These are phyloP conservation scores for Cladosporium cucumerinum DNA, from an alignment of 2,329 filamentous ascomycete species.

Conservation along the genomic window DNA sequence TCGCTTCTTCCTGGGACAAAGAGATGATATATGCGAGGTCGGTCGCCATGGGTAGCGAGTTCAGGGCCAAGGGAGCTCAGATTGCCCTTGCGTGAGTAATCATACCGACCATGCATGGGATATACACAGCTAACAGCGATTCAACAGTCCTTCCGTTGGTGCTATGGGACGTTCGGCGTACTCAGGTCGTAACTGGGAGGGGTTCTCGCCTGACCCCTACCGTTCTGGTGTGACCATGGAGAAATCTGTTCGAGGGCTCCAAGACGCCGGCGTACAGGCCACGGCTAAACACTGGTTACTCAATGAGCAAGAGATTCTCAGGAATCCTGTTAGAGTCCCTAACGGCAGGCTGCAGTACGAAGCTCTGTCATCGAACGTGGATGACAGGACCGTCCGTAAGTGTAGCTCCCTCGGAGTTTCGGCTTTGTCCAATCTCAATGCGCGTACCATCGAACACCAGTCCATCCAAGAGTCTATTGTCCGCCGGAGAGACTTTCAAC, in stretches of 20 bases:
- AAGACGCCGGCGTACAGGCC: constrained; percentile 42
- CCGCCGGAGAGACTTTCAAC: neutral
- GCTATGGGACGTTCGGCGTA: constrained; percentile 16
- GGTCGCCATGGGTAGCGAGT: constrained; percentile 32
- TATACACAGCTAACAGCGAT: constrained; percentile 62
- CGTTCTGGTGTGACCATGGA: constrained; percentile 51
- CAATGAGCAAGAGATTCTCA: constrained; percentile 12
- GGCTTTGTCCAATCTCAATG: neutral
- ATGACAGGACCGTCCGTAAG: constrained; percentile 22
- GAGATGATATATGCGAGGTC: constrained; percentile 51
- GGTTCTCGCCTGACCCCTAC: constrained; percentile 65
- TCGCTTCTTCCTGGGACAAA: constrained; percentile 81
- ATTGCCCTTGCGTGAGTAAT: constrained; percentile 39
- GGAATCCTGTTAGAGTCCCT: neutral
- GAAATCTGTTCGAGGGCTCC: constrained; percentile 50
- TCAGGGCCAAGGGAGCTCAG: constrained; percentile 45
- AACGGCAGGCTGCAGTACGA: constrained; percentile 11
- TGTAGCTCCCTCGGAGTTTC: constrained; percentile 41
- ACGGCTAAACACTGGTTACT: constrained; percentile 21
- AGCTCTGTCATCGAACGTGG: constrained; percentile 29
- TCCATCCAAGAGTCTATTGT: neutral
- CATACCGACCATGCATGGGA: constrained; percentile 48
- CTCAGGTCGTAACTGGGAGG: constrained; percentile 43
- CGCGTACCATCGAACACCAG: neutral
- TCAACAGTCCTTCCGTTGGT: constrained; percentile 47